A percentile compares a stretch with the other conserved stretches of the same genome.
Evolutionary conservation across 2,329 filamentous ascomycete species (phyloP).

Genomic region (Sporothrix pallida): DNA sequence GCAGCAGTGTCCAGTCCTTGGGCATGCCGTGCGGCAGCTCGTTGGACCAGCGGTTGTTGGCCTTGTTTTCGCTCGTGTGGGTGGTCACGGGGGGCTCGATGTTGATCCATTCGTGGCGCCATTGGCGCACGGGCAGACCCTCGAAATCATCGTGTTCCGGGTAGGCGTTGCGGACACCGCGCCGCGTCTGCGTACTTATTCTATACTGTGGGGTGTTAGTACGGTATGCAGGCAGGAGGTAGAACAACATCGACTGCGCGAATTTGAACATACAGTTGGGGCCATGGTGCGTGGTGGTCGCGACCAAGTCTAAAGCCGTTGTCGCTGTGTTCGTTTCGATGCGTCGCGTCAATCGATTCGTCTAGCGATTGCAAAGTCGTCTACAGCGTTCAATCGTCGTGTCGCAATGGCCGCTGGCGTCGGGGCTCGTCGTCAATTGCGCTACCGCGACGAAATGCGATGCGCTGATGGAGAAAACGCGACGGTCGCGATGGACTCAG

Average conservation of each 20-base stretch:
- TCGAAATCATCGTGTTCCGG: constrained; percentile 68
- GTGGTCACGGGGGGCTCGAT: constrained; percentile 69
- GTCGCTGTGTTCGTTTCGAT: not conserved
- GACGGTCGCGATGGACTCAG: constrained; percentile 13
- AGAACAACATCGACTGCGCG: no score
- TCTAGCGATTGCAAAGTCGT: not conserved
- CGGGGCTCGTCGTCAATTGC: not conserved
- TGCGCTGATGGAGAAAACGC: constrained; percentile 20
- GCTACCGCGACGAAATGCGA: not conserved
- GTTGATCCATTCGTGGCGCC: constrained; percentile 73
- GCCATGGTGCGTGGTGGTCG: constrained; percentile 16
- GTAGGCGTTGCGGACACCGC: constrained; percentile 62
- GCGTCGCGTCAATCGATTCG: not conserved
- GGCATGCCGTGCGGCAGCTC: constrained; percentile 84
- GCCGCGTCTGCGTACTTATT: constrained; percentile 54
- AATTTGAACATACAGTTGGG: constrained; percentile 26
- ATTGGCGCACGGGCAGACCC: constrained; percentile 87
- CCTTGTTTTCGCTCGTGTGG: constrained; percentile 61
- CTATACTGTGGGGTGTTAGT: constrained; percentile 35
- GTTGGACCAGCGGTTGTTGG: constrained; percentile 71
- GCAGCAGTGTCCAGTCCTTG: constrained; percentile 78
- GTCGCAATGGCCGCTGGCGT: not conserved
- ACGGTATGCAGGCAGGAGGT: not conserved
- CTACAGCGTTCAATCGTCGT: not conserved
- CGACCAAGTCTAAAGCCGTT: not conserved